Evolutionary conservation across 2,329 filamentous ascomycete genomes (phyloP), one percentile per base, ranked within the genome.

Genomic region (Paracamarosporium sp.): DNA sequence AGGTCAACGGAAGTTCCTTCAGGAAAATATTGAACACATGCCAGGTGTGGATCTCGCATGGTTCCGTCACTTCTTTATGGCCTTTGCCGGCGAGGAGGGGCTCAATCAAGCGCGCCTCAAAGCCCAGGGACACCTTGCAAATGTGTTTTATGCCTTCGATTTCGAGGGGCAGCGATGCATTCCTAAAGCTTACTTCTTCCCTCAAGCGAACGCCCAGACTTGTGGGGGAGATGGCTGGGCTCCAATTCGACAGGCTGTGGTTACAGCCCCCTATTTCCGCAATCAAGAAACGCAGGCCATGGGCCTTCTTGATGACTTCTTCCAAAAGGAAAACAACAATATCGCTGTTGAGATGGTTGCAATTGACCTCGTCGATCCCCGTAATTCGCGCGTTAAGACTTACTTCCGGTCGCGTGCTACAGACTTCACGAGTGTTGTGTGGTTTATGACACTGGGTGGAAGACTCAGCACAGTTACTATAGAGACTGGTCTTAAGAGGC

Each of bases 61-160:
- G 47, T 35, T 38, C 13, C n/a, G 38, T 25, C 47, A 50, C 30
- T 50, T 50, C 47, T 50, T 31, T 2, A n/a, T 17, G 13, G 20
- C 22, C n/a, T 38, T 50, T 12, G n/a, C n/a, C n/a, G n/a, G n/a
- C n/a, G n/a, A n/a, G n/a, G n/a, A n/a, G n/a, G n/a, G n/a, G n/a
- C n/a, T n/a, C n/a, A n/a, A n/a, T n/a, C n/a, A n/a, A n/a, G n/a
- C n/a, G n/a, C n/a, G n/a, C n/a, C n/a, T n/a, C n/a, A n/a, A n/a
- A n/a, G 6, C 27, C 15, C 45, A 50, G 35, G 20, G 12, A n/a
- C n/a, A n/a, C n/a, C n/a, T n/a, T n/a, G n/a, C n/a, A n/a, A n/a
- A n/a, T 11, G 27, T 50, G 3, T 38, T 50, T n/a, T 50, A 50
- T 22, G 47, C 47, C 5, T 50, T 50, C 25, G 47, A 50, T 20